Conservation (phyloP, 306 rosid species). For the Hippophae tibetana region DNA sequence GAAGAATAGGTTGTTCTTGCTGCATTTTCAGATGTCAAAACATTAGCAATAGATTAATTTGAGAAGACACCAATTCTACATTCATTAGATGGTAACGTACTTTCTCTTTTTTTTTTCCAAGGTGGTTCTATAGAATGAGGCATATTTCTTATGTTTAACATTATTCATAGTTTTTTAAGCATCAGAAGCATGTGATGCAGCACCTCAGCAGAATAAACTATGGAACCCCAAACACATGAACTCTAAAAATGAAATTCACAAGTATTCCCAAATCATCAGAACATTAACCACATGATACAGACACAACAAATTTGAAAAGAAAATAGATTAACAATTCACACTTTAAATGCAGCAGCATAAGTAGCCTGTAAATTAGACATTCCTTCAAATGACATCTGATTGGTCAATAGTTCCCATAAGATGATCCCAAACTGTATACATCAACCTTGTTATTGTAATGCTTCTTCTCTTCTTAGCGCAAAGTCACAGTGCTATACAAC, state of each 20-base stretch:
- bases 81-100: too few species aligned
- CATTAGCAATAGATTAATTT: neutral
- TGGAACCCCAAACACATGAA: too few species aligned
- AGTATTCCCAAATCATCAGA: neutral
- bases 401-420: constrained; percentile 90
- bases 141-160: too few species aligned
- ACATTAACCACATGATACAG: neutral
- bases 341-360: constrained; percentile 99
- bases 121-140: too few species aligned
- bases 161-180: too few species aligned
- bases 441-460: constrained; percentile 97
- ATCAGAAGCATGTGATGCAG: too few species aligned
- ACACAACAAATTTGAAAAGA: neutral
- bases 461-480: constrained; percentile 95
- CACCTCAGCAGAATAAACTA: too few species aligned
- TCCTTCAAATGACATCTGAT: constrained; percentile 99
- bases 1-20: constrained; percentile 78
- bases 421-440: constrained; percentile 22
- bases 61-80: neutral
- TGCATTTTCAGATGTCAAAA: constrained; percentile 46
- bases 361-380: constrained; percentile 99
- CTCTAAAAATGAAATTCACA: neutral
- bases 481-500: constrained; percentile 93
- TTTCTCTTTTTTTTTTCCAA: too few species aligned
- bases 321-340: constrained; percentile 16